phyloP scores from a whole-genome alignment of 2,329 filamentous ascomycete species.

The Aspergillus carbonarius region DNA sequence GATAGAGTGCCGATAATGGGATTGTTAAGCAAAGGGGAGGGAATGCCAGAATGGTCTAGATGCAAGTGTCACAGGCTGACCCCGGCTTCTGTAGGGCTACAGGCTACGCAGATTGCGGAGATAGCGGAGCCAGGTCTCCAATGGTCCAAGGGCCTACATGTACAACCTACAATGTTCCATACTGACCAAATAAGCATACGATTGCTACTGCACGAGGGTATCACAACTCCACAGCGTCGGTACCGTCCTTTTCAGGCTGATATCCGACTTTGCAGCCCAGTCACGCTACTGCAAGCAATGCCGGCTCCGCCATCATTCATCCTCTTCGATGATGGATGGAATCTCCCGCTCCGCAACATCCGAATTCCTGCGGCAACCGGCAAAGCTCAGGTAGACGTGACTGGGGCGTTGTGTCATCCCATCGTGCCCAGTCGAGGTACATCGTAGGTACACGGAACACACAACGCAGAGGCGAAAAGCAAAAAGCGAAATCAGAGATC shows the following conservation, averaged over 20 bases:
- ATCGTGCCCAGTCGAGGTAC: conserved; percentile 12
- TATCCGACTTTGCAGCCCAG: neutral
- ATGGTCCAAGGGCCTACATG: neutral
- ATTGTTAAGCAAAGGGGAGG: too few relatives aligned
- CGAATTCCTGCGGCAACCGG: conserved; percentile 14
- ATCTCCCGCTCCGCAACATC: conserved; percentile 10
- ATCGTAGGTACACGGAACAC: conserved; percentile 30
- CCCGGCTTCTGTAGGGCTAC: neutral
- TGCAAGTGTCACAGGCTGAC: neutral
- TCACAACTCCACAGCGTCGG: neutral
- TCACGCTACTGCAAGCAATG: conserved; percentile 14
- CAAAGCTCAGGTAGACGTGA: conserved; percentile 16
- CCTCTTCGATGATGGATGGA: conserved; percentile 13
- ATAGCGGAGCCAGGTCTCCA: neutral
- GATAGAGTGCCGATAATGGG: neutral
- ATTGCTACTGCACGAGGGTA: conserved; percentile 6
- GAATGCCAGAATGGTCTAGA: neutral
- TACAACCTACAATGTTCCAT: neutral
- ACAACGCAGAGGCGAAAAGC: conserved; percentile 28
- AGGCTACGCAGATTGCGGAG: neutral
- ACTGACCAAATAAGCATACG: conserved; percentile 4
- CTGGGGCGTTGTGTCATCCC: conserved; percentile 8
- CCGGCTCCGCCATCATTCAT: conserved; percentile 10
- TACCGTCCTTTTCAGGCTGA: neutral
- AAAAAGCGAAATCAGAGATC: conserved; percentile 47